Percentiles rank a stretch among this genome's conserved stretches.
Evolutionary conservation across 78 protist species (phyloP).

Genomic region (Emiliania huxleyi): DNA sequence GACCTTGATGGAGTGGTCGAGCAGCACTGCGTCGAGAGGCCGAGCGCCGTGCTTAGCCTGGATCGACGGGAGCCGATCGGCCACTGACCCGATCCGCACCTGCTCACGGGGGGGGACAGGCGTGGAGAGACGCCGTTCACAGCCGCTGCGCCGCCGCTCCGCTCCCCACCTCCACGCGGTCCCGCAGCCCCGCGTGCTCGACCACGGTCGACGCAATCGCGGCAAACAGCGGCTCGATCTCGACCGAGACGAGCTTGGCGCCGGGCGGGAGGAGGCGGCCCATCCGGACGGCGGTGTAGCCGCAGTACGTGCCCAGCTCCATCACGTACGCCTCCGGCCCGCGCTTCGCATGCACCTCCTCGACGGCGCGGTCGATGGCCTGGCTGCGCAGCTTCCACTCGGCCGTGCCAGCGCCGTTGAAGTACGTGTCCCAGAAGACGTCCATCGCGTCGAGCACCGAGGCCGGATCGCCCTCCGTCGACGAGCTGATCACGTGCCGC

Average conservation of each 20-base stretch:
- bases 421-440: conserved; percentile 25
- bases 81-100: not conserved
- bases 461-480: not conserved
- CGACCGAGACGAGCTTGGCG: conserved; percentile 8
- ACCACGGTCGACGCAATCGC: not conserved
- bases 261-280: not conserved
- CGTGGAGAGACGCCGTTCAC: no score
- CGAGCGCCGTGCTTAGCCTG: not conserved
- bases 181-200: not conserved
- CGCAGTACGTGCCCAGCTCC: not conserved
- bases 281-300: conserved; percentile 3
- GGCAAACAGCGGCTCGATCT: not conserved
- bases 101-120: no score
- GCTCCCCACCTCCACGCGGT: not conserved
- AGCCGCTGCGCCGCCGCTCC: not conserved
- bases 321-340: not conserved
- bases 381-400: not conserved
- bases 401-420: not conserved
- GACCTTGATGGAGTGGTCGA: not conserved
- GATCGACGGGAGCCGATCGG: not conserved
- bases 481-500: not conserved
- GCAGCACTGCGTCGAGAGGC: not conserved
- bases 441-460: not conserved
- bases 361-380: not conserved
- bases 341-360: not conserved